Evolutionary conservation across 2,329 filamentous ascomycete species (phyloP).

Genomic region (Fusarium sp.): DNA sequence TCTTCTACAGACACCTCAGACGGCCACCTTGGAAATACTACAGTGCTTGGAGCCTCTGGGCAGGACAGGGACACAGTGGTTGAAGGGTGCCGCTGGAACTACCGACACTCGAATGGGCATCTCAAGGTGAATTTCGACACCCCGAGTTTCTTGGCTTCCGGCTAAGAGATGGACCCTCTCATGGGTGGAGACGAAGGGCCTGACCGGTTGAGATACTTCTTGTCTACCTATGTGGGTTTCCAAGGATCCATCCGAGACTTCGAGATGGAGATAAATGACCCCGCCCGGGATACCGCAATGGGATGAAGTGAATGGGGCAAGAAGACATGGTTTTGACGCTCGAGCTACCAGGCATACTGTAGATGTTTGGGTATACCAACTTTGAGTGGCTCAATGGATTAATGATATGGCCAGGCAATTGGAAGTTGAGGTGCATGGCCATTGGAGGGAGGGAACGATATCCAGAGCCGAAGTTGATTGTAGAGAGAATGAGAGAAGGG

Average conservation of each 20-base stretch:
- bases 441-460: neutral
- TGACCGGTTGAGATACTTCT: neutral
- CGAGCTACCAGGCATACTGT: neutral
- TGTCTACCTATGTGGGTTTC: slow-evolving; percentile 14
- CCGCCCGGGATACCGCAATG: slow-evolving; percentile 16
- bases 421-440: neutral
- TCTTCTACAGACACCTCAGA: neutral
- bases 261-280: slow-evolving; percentile 10
- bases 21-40: neutral
- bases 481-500: neutral
- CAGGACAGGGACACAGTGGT: neutral
- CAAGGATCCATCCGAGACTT: slow-evolving; percentile 9
- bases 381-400: neutral
- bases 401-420: neutral
- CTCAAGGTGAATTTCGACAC: neutral
- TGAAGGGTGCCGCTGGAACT: neutral
- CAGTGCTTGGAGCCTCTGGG: neutral
- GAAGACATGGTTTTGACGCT: neutral
- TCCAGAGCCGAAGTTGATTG: too few relatives aligned
- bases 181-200: slow-evolving; percentile 25
- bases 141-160: neutral
- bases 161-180: slow-evolving; percentile 5
- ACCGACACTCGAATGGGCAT: neutral
- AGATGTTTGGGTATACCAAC: neutral
- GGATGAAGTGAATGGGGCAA: slow-evolving; percentile 10